Conservation (phyloP, 1,284 basidiomycete genomes). For the Gomphus bonarii region DNA sequence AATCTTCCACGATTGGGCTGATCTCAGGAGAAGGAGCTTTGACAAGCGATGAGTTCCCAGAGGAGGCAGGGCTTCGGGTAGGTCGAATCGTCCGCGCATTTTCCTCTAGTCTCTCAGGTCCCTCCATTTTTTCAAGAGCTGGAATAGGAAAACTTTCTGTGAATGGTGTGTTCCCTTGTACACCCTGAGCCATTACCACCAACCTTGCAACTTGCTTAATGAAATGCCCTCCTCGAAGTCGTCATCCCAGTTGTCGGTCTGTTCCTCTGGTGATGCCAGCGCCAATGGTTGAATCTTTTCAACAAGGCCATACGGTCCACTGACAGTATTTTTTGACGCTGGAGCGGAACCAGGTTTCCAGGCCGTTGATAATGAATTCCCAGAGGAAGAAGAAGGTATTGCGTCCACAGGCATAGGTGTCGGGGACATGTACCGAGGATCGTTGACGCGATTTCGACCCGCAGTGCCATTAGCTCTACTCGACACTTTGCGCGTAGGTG, state of each 20-base stretch:
- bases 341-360: slow-evolving; percentile 5
- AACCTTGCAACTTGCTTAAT: slow-evolving; percentile 73
- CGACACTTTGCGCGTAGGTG: slow-evolving; percentile 34
- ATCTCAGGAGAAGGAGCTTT: slow-evolving; percentile 51
- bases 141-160: slow-evolving; percentile 2
- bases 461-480: slow-evolving; percentile 33
- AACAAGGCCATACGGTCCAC: slow-evolving; percentile 23
- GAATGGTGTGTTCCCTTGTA: not conserved
- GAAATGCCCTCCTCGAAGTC: slow-evolving; percentile 95
- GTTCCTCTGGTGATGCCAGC: slow-evolving; percentile 64
- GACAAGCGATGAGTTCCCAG: slow-evolving; percentile 37
- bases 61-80: slow-evolving; percentile 43
- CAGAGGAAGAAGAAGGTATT: slow-evolving; percentile 1
- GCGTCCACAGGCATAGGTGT: slow-evolving; percentile 8
- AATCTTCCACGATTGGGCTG: slow-evolving; percentile 73
- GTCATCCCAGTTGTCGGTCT: slow-evolving; percentile 94
- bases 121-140: slow-evolving; percentile 56
- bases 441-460: slow-evolving; percentile 14
- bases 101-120: slow-evolving; percentile 34
- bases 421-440: slow-evolving; percentile 17
- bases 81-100: slow-evolving; percentile 72
- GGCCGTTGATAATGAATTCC: slow-evolving; percentile 4
- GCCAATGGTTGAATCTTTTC: slow-evolving; percentile 51
- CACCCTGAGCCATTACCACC: slow-evolving; percentile 8
- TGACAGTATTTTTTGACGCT: slow-evolving; percentile 11